These are phyloP conservation scores for Zymoseptoria tritici DNA, from an alignment of 2,329 filamentous ascomycete genomes.

Conservation along the genomic window DNA sequence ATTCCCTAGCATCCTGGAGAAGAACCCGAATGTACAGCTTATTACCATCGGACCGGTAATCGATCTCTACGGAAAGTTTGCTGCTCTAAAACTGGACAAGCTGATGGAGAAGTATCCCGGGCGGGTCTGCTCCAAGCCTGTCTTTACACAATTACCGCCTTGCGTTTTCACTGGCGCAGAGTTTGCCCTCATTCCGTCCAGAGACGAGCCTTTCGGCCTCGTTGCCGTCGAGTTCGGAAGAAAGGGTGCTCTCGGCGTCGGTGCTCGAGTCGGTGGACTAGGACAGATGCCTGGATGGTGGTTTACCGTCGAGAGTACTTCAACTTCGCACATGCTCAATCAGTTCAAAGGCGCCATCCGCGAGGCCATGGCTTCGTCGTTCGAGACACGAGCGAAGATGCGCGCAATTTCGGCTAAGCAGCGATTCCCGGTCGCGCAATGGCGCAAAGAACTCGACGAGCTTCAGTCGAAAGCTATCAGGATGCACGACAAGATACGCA, in stretches of 20 bases:
- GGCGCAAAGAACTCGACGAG: constrained; percentile 55
- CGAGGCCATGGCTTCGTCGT: constrained; percentile 49
- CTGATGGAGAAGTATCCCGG: constrained; percentile 58
- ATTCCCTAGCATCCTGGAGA: constrained; percentile 54
- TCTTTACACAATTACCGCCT: constrained; percentile 56
- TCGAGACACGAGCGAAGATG: constrained; percentile 51
- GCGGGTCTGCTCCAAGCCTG: constrained; percentile 56
- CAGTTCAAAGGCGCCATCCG: constrained; percentile 57
- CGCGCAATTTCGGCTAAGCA: constrained; percentile 57
- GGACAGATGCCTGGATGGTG: constrained; percentile 62
- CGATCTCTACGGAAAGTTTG: constrained; percentile 58
- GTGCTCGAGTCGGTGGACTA: constrained; percentile 54
- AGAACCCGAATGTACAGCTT: constrained; percentile 51
- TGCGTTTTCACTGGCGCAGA: constrained; percentile 59
- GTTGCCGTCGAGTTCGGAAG: constrained; percentile 61
- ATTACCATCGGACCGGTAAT: constrained; percentile 58
- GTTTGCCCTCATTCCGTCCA: constrained; percentile 58
- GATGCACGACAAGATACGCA: constrained; percentile 40
- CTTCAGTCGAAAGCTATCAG: constrained; percentile 53
- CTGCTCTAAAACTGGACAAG: constrained; percentile 54
- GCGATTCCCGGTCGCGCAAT: constrained; percentile 58
- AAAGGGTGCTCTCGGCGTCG: constrained; percentile 58
- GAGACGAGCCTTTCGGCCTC: constrained; percentile 60
- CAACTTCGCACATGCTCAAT: constrained; percentile 53
- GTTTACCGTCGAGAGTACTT: constrained; percentile 58